Evolutionary conservation across 169 alveolate genomes (phyloP), one percentile per base, ranked within the genome.

Genomic region (Plasmodium gonderi): DNA sequence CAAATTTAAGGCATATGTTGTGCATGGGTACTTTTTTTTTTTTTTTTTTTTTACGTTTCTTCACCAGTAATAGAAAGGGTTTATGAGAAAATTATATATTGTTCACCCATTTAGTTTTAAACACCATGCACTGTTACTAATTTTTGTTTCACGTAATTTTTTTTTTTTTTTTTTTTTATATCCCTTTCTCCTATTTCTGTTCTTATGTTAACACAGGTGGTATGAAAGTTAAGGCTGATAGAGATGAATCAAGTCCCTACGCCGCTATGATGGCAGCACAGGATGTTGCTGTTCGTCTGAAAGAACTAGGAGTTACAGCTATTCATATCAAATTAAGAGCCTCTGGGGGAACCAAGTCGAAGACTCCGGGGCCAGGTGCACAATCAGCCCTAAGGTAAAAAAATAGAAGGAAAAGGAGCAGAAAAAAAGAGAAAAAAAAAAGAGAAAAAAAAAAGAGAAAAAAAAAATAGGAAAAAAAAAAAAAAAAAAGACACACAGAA

Each of bases 241-340:
- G 99, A 96, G 99, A 99, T 90, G 99, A 99, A 93, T 98, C 99
- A 60, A 98, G 99, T 47, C 99, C 99, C 33, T 99, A 99, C 96
- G 99, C 99, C 38, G 99, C 99, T 79, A 99, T 99, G 99, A 96
- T 98, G 98, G 99, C 99, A 14, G 99, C 99, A n/a, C 99, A 97
- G 95, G 99, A 98, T 87, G 99, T 98, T 67, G 99, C 99, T 76
- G 98, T 97, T 31, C 96, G 99, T 79, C 97, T 98, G 92, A 98
- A 98, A 96, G 98, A 98, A 95, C 97, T 99, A 92, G 99, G 99
- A 72, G 98, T 99, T 91, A 98, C 99, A 91, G 99, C 99, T 60
- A 96, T 99, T 65, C 99, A 99, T 97, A 98, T 99, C 94, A 98
- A 98, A 95, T 97, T 99, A 80, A 98, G 99, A 94, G 99, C 99